Conservation (phyloP, 2,329 filamentous ascomycete species). For the Cladorrhinum sp. region DNA sequence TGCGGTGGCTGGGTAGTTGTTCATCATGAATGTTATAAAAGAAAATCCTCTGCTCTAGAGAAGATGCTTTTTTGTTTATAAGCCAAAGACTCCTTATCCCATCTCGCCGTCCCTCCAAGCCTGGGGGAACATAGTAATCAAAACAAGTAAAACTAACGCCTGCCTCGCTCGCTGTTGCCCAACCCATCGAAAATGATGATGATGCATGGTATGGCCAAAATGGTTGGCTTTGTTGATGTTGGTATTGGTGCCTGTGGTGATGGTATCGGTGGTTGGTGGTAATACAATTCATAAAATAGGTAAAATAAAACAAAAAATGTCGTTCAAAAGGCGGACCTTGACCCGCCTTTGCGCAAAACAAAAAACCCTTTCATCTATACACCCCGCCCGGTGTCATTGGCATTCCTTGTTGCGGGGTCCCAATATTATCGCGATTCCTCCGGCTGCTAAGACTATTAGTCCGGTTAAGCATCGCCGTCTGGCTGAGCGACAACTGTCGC, state of each 20-base stretch:
- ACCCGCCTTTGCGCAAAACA: too few species aligned
- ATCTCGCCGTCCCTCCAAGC: too few species aligned
- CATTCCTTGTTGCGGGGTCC: neutral
- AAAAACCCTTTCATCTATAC: neutral
- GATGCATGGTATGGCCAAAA: too few species aligned
- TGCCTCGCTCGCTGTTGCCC: too few species aligned
- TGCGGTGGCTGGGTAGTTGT: too few species aligned
- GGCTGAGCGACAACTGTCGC: conserved; percentile 45
- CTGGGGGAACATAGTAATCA: too few species aligned
- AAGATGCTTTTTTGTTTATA: too few species aligned
- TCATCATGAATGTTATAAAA: too few species aligned
- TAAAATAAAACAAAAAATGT: neutral
- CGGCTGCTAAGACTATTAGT: conserved; percentile 40
- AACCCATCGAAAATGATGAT: too few species aligned
- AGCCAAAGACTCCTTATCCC: too few species aligned
- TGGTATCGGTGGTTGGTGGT: neutral
- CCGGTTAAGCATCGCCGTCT: conserved; percentile 41
- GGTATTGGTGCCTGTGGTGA: neutral
- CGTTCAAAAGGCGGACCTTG: neutral
- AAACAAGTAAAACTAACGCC: too few species aligned
- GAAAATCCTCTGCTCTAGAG: too few species aligned
- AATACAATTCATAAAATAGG: neutral
- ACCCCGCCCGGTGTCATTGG: neutral
- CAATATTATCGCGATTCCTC: neutral
- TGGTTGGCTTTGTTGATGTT: neutral